Evolutionary conservation across 2,329 filamentous ascomycete genomes (phyloP).

Genomic region (Pseudofabraea citricarpa): DNA sequence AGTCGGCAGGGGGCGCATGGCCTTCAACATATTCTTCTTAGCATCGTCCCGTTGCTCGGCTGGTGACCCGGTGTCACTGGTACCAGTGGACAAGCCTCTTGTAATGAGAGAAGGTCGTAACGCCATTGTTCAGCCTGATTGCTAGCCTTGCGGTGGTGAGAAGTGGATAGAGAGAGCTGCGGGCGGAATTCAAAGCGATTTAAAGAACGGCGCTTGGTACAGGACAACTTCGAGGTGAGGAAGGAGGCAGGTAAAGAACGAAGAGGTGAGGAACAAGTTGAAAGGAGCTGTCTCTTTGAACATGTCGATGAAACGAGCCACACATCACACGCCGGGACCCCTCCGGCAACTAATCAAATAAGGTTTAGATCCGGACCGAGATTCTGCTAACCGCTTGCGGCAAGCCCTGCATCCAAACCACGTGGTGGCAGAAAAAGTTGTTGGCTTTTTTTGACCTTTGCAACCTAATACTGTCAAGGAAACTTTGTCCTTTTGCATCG

Average conservation of each 20-base stretch:
- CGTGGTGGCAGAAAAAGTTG: too few relatives aligned
- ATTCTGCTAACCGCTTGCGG: too few relatives aligned
- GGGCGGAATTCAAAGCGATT: too few relatives aligned
- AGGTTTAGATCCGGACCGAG: too few relatives aligned
- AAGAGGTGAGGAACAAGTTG: background rate
- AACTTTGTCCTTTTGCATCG: too few relatives aligned
- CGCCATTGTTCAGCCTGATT: constrained; percentile 39
- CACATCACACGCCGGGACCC: too few relatives aligned
- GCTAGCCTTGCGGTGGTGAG: constrained; percentile 9
- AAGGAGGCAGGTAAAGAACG: background rate
- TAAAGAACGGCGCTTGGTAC: background rate
- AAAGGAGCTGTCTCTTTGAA: background rate
- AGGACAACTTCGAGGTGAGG: background rate
- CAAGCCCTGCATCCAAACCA: too few relatives aligned
- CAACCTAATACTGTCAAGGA: too few relatives aligned
- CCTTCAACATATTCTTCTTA: constrained; percentile 77
- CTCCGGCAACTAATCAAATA: too few relatives aligned
- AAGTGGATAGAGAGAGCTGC: background rate
- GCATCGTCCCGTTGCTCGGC: constrained; percentile 71
- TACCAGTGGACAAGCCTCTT: constrained; percentile 58
- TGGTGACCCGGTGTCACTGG: constrained; percentile 60
- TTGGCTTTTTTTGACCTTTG: too few relatives aligned
- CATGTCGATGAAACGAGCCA: constrained; percentile 3
- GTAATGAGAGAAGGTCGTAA: constrained; percentile 55
- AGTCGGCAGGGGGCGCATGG: constrained; percentile 66